phyloP scores from a whole-genome alignment of 2,329 filamentous ascomycete species.

The Calonectria pauciramosa region DNA sequence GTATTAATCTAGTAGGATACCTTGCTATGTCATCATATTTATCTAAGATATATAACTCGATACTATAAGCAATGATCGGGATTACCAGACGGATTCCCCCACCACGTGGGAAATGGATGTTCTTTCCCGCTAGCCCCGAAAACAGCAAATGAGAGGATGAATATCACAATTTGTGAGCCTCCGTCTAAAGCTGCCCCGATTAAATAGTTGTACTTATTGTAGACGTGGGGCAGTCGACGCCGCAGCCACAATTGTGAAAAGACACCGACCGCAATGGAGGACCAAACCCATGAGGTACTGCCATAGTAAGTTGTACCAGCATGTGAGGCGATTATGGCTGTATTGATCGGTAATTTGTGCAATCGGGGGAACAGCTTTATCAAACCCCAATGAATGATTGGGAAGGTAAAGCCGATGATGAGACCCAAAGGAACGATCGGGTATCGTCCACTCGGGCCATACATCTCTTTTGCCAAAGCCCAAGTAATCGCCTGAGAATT shows the following conservation, averaged over 20 bases:
- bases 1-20: background rate
- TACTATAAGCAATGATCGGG: background rate
- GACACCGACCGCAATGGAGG: background rate
- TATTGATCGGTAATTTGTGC: background rate
- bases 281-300: slow-evolving; percentile 1
- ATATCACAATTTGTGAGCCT: slow-evolving; percentile 1
- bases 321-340: background rate
- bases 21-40: background rate
- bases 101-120: background rate
- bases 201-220: background rate
- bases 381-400: background rate
- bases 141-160: background rate
- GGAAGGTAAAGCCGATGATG: background rate
- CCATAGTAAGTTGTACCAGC: background rate
- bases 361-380: background rate
- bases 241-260: background rate
- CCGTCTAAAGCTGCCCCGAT: background rate
- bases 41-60: background rate
- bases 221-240: background rate
- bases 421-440: background rate
- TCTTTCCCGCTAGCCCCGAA: background rate
- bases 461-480: slow-evolving; percentile 1
- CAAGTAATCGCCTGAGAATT: slow-evolving; percentile 52
- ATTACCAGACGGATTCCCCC: background rate
- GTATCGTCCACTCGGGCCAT: background rate